phyloP scores from a whole-genome alignment of 1,284 basidiomycete genomes.

The Pholiota adiposa region DNA sequence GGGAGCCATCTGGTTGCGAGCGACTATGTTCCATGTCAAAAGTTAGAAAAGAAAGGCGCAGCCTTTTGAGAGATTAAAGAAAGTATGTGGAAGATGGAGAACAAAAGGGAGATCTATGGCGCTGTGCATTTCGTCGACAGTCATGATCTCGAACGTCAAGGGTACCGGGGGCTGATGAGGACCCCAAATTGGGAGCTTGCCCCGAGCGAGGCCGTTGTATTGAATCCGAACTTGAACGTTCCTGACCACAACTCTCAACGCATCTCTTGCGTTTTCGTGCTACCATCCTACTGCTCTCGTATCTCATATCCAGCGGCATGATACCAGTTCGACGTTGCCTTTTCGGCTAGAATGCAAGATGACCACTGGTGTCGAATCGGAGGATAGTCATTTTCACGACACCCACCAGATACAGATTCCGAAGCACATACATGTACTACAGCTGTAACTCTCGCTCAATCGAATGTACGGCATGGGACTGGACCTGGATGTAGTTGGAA shows the following conservation, averaged over 20 bases:
- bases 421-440: neutral
- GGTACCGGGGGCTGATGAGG: neutral
- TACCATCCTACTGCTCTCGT: too few relatives aligned
- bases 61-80: slow-evolving; percentile 25
- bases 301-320: too few relatives aligned
- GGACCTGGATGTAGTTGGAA: too few relatives aligned
- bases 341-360: too few relatives aligned
- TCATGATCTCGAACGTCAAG: slow-evolving; percentile 13
- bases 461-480: neutral
- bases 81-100: slow-evolving; percentile 6
- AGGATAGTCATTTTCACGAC: neutral
- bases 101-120: neutral
- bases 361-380: too few relatives aligned
- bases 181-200: neutral
- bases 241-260: neutral
- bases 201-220: neutral
- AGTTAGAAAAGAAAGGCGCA: slow-evolving; percentile 30
- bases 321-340: too few relatives aligned
- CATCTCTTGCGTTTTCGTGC: too few relatives aligned
- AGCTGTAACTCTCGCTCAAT: neutral
- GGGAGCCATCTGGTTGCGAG: slow-evolving; percentile 36
- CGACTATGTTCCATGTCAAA: slow-evolving; percentile 24
- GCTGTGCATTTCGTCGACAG: slow-evolving; percentile 2
- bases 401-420: too few relatives aligned
- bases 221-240: neutral